These are phyloP conservation scores for Endotrypanum monterogeii DNA, from an alignment of 208 protist species.

Conservation along the genomic window DNA sequence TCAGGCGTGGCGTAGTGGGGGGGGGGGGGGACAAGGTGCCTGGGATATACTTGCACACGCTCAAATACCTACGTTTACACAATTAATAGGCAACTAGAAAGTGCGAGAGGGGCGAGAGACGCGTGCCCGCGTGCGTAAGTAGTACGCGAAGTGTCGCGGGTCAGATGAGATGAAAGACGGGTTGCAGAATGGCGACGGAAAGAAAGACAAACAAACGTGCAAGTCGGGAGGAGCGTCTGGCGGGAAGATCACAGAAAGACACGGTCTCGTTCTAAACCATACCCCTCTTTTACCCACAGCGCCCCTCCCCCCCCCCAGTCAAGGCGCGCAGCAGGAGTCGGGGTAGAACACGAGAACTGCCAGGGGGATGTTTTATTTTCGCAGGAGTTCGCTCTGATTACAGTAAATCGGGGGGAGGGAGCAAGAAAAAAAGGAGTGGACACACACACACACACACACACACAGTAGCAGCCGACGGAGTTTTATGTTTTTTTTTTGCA, in stretches of 20 bases:
- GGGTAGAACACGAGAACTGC: neutral
- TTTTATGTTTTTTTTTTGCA: too few relatives aligned
- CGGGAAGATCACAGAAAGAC: neutral
- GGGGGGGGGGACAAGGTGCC: neutral
- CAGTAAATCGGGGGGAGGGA: neutral
- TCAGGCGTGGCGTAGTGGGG: neutral
- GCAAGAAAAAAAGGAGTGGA: too few relatives aligned
- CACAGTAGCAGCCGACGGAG: neutral
- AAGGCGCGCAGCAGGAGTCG: too few relatives aligned
- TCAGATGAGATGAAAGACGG: neutral
- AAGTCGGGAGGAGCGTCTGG: neutral
- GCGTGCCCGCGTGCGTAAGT: neutral
- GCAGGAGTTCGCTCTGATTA: neutral
- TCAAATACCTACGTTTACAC: too few relatives aligned
- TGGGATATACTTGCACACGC: too few relatives aligned
- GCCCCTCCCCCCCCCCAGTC: too few relatives aligned
- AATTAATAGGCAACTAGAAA: too few relatives aligned
- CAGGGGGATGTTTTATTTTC: too few relatives aligned
- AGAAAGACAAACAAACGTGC: neutral
- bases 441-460: conserved; percentile 6
- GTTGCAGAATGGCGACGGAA: neutral
- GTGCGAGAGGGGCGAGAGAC: neutral
- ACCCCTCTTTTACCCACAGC: too few relatives aligned
- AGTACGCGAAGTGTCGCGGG: neutral
- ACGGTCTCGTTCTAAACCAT: neutral